Conservation (phyloP, 257 asterid species). For the Eucommia ulmoides region DNA sequence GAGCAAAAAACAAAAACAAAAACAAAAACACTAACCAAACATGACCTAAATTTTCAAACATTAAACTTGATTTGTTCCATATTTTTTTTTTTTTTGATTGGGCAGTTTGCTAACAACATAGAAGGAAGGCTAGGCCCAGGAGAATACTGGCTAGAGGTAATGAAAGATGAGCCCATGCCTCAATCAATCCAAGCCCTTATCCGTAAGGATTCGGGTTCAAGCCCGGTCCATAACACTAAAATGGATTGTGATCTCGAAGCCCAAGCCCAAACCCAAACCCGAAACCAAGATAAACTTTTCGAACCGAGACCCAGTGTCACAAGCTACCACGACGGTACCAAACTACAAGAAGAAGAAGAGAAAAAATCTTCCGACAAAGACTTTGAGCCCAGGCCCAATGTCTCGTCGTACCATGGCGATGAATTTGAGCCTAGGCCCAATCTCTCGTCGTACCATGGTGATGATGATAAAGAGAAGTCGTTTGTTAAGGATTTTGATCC, state of each 20-base stretch:
- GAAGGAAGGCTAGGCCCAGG: slow-evolving; percentile 22
- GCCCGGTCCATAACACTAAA: slow-evolving; percentile 1
- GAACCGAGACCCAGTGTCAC: background rate
- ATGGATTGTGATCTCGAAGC: slow-evolving; percentile 4
- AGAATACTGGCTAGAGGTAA: slow-evolving; percentile 16
- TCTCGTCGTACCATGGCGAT: slow-evolving; percentile 2
- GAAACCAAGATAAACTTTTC: background rate
- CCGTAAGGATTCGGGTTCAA: slow-evolving; percentile 1
- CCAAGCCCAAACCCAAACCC: slow-evolving; percentile 1
- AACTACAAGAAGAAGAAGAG: background rate
- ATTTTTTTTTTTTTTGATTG: background rate
- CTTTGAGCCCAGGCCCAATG: slow-evolving; percentile 14
- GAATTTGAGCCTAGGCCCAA: slow-evolving; percentile 27
- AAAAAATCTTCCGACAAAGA: background rate
- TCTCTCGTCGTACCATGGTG: slow-evolving; percentile 8
- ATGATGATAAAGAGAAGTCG: background rate
- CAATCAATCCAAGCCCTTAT: slow-evolving; percentile 8
- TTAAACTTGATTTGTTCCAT: background rate
- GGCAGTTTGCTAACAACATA: slow-evolving; percentile 18
- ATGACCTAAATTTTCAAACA: background rate
- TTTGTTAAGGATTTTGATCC: slow-evolving; percentile 9
- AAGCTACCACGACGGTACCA: background rate
- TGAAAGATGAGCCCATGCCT: slow-evolving; percentile 8
- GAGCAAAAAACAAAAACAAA: no score
- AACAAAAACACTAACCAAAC: background rate